A percentile compares a stretch with the other conserved stretches of the same genome.
These are phyloP conservation scores for Saposhnikovia divaricata DNA, from an alignment of 129 eudicot species.

Conservation along the genomic window DNA sequence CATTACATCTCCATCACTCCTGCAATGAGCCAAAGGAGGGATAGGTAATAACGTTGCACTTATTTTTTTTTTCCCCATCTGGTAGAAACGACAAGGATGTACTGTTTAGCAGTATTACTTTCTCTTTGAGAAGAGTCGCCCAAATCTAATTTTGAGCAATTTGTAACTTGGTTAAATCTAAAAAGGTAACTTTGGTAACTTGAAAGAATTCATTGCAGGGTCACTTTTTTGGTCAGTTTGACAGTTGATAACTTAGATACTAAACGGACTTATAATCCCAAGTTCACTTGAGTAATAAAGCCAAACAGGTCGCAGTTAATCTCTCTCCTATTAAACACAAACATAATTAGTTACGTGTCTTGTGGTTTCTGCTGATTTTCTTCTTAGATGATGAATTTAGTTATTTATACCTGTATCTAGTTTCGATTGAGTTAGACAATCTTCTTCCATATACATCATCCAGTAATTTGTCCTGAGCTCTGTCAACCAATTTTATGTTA, in stretches of 20 bases:
- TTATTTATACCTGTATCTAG: neutral
- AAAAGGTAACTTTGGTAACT: neutral
- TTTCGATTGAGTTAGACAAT: neutral
- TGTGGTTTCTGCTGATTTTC: neutral
- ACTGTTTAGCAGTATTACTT: neutral
- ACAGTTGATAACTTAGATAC: neutral
- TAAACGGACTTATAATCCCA: neutral
- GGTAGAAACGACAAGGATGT: neutral
- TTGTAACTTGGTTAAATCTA: neutral
- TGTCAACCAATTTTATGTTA: neutral
- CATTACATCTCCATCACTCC: constrained; percentile 86
- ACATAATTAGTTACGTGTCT: too few relatives aligned
- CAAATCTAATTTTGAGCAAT: neutral
- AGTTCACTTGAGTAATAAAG: neutral
- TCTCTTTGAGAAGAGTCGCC: neutral
- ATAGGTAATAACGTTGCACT: constrained; percentile 48
- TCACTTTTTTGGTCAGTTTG: neutral
- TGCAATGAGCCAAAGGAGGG: constrained; percentile 97
- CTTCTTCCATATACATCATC: neutral
- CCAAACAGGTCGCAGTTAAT: neutral
- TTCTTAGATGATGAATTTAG: neutral
- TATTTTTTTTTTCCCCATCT: neutral
- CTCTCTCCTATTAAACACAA: neutral
- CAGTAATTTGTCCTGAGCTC: neutral
- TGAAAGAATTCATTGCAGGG: neutral